Evolutionary conservation across 495 filamentous ascomycete genomes (phyloP), one percentile per base, ranked within the genome.

Genomic region (Penicillium ochrochloron): DNA sequence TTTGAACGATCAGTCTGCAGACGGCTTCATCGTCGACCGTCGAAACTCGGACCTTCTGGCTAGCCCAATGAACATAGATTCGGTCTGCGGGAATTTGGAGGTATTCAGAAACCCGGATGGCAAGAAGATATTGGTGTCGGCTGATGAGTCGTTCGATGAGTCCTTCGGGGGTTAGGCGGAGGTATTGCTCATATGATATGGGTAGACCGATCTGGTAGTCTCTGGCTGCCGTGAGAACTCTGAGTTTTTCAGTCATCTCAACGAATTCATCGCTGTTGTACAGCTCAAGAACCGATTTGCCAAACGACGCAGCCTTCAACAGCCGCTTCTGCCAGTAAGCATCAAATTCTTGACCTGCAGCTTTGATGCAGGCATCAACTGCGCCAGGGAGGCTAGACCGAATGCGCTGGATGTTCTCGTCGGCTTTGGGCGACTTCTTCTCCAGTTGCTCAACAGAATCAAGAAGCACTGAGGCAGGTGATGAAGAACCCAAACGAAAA

Each of bases 241-340:
- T 89, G 19, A 98, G 78, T 12, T 90, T 94, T 76, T 99, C 95
- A 66, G 92, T 97, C 92, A 97, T 97, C 61, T 97, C 93, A 31
- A 99, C 96, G 75, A 98, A 99, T 61, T 98, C 94, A 66, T 99
- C 95, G 70, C 92, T 96, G 76, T 91, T 96, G 77, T 98, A 99
- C 33, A 98, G 86, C 67, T 97, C 95, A 2, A 97, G 84, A 0
- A 97, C 94, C 0, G 95, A 98, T 74, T 99, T 99, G 14, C 95
- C 95, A 74, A 97, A 97, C 0, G 93, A 97, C 0, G 95, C 95
- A 5, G 96, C 95, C 73, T 96, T 96, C 17, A 99, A 83, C 5
- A 99, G 81, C 64, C 95, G 90, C 69, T 98, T 99, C 72, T 99
- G 95, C 92, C 93, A 96, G 68, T 94, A 88, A 2, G 88, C 80